These are phyloP conservation scores for Elsinoe necatrix DNA, from an alignment of 2,329 filamentous ascomycete genomes.

Conservation along the genomic window DNA sequence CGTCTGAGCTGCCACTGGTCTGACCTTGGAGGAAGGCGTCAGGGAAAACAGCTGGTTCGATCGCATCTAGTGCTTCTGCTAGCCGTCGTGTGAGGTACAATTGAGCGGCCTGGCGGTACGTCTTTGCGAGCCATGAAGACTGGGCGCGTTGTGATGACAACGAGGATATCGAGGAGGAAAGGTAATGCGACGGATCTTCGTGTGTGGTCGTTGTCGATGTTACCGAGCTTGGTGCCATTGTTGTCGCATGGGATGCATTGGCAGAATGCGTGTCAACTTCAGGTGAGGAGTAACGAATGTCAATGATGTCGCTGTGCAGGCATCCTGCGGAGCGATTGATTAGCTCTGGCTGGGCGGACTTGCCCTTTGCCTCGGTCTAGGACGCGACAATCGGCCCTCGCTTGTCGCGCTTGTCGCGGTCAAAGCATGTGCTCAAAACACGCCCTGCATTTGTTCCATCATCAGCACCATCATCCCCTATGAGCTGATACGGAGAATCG, in stretches of 20 bases:
- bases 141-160: constrained; percentile 58
- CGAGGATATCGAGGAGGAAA: constrained; percentile 62
- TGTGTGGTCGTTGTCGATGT: constrained; percentile 37
- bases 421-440: background rate
- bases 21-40: constrained; percentile 30
- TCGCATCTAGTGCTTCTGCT: constrained; percentile 76
- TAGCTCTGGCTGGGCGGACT: background rate
- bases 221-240: constrained; percentile 26
- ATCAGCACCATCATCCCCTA: no score
- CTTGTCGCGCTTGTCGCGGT: background rate
- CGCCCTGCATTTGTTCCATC: no score
- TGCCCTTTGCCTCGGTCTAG: background rate
- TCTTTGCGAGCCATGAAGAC: constrained; percentile 72
- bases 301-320: constrained; percentile 12
- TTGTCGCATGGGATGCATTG: constrained; percentile 12
- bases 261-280: background rate
- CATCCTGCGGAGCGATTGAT: background rate
- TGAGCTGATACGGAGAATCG: no score
- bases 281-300: background rate
- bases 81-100: constrained; percentile 90
- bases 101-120: constrained; percentile 87
- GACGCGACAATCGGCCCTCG: background rate
- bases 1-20: constrained; percentile 36
- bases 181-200: constrained; percentile 46
- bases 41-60: constrained; percentile 71